Base-by-base conservation (phyloP, 176 grass and related monocot genomes). In the Dactylis glomerata region DNA sequence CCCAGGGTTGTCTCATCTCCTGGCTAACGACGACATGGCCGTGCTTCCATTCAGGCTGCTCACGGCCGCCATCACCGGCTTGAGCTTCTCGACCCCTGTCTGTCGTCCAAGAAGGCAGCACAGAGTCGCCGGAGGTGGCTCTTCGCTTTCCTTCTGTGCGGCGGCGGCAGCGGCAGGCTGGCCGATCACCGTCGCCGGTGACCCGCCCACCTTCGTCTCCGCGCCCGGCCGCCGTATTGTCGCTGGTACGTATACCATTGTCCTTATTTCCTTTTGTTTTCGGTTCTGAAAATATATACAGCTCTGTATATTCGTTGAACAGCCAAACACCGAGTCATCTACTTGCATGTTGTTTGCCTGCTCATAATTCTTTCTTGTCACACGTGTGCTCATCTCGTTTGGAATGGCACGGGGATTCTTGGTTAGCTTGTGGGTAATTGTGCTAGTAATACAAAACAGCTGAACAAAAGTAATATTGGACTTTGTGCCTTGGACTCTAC, bases 141-240 rank as follows among this genome's bases (percentile, higher is more conserved):
- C 64, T 10, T 32, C 72, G 37, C 83, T 85, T 9, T 65, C 42
- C 56, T 70, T 56, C 83, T 28, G 80, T 22, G 83, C 72, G 9
- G 82, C 76, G 31, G 82, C 76, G 31, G 69, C 6, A 8, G 61
- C 17, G 1, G 78, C 26, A 8, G 76, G 33, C 6, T 70, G 83
- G 2, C 84, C 88, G 19, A 92, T 99, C 58, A 72, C 86, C 11
- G 86, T 99, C 37, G 73, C 36, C 13, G 96, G 96, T 9, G 87
- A 96, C 79, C 93, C 93, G 54, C 96, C 93, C 33, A 94, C 89
- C 5, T 87, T 96, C 56, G 93, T 96, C 4, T 92, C 89, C 10
- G 93, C 96, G 0, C 88, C 93, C 26, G 88, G 88, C 37, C 96
- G 90, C 54, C 91, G 96, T 68, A 99, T 99, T 54, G 88, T 99